phyloP scores from a whole-genome alignment of 2,329 filamentous ascomycete genomes.

The Fusarium clavum region DNA sequence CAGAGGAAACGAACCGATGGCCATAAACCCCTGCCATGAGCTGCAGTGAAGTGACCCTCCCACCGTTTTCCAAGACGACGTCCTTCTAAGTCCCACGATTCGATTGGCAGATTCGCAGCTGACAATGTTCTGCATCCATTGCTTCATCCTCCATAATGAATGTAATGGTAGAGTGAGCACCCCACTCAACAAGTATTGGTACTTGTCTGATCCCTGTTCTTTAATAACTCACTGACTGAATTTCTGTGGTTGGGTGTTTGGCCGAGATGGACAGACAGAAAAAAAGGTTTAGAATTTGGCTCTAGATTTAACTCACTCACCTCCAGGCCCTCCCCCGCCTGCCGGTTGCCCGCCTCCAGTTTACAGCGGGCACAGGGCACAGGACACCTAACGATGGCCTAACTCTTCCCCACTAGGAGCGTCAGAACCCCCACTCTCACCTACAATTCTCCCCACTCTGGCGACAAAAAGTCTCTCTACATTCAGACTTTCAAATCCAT shows the following conservation, averaged over 20 bases:
- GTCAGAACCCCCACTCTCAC: conserved; percentile 28
- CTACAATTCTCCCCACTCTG: conserved; percentile 28
- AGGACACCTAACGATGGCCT: not conserved
- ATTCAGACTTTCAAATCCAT: conserved; percentile 10
- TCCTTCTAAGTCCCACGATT: conserved; percentile 10
- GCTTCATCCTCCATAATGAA: not conserved
- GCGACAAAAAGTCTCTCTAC: conserved; percentile 41
- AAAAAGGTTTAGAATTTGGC: conserved; percentile 3
- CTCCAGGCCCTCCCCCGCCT: conserved; percentile 20
- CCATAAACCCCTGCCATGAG: conserved; percentile 15
- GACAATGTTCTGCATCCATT: conserved; percentile 36
- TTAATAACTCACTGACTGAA: not conserved
- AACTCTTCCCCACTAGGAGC: conserved; percentile 18
- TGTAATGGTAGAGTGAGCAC: conserved; percentile 3
- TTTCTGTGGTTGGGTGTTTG: not conserved
- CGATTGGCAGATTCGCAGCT: conserved; percentile 23
- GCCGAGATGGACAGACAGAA: not conserved
- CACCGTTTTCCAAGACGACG: conserved; percentile 12
- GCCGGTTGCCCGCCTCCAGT: conserved; percentile 4
- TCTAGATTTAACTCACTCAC: conserved; percentile 5
- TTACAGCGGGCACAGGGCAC: conserved; percentile 4
- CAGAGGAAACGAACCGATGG: conserved; percentile 15
- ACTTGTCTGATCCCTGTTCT: conserved; percentile 13
- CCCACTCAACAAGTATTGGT: conserved; percentile 26
- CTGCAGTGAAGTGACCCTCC: conserved; percentile 2